phyloP scores from a whole-genome alignment of 2,329 filamentous ascomycete genomes.

The Dryadomyces sulphureus region DNA sequence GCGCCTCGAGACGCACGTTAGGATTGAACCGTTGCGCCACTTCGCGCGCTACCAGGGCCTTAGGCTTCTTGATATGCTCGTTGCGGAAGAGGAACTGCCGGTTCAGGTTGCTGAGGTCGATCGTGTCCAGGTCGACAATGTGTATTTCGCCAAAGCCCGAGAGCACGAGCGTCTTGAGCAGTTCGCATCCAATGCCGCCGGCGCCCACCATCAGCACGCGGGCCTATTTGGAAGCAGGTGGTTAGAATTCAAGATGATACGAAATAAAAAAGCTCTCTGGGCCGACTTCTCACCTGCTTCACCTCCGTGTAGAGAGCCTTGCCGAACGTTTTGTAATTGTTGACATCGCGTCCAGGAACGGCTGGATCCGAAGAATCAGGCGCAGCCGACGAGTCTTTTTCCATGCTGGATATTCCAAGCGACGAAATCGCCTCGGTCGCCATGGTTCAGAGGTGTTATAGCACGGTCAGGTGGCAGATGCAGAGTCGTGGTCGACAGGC shows the following conservation, averaged over 20 bases:
- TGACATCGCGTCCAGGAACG: slow-evolving; percentile 31
- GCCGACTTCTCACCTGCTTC: slow-evolving; percentile 46
- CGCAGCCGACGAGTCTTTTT: background rate
- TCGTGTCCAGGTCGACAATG: slow-evolving; percentile 93
- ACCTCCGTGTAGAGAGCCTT: slow-evolving; percentile 46
- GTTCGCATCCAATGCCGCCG: slow-evolving; percentile 92
- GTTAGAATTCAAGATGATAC: background rate
- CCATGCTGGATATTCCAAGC: background rate
- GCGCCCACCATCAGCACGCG: slow-evolving; percentile 89
- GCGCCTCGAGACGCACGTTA: slow-evolving; percentile 67
- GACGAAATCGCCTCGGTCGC: background rate
- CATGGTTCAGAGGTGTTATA: background rate
- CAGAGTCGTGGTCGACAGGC: background rate
- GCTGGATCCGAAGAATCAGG: slow-evolving; percentile 2
- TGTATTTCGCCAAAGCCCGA: slow-evolving; percentile 87
- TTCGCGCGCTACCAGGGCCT: slow-evolving; percentile 64
- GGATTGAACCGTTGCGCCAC: slow-evolving; percentile 85
- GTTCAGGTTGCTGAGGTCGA: slow-evolving; percentile 94
- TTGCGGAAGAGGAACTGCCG: slow-evolving; percentile 93
- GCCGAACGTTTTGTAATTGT: slow-evolving; percentile 53
- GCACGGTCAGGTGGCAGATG: no score
- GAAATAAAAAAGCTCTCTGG: background rate
- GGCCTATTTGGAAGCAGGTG: slow-evolving; percentile 40
- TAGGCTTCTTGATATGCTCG: slow-evolving; percentile 96
- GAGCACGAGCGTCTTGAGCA: slow-evolving; percentile 90